Base-by-base conservation (phyloP, 352 stramenopile species). In the Pythium aphanidermatum region DNA sequence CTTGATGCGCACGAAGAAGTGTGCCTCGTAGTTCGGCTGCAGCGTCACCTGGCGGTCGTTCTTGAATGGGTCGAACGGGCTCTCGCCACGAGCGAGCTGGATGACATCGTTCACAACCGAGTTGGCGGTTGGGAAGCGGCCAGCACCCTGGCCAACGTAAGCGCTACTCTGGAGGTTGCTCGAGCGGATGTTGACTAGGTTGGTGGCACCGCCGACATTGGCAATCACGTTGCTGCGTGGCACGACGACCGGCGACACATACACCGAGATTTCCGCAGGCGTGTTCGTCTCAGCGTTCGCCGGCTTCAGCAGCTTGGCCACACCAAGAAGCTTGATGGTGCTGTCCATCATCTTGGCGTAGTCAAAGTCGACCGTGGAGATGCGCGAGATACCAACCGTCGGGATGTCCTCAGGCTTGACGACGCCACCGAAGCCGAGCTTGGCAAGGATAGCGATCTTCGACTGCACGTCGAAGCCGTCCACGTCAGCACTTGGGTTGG, bases 311-410 rank as follows among this genome's bases (percentile, higher is more conserved):
- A 74, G 52, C 58, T 89, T 93, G 34, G 77, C 78, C 28, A 93
- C 77, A 20, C 93, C 95, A 5, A 98, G 59, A 24, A 98, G 64
- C 75, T 98, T 98, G 63, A 98, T 98, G 6, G 92, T 98, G 54
- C 86, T 96, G 44, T 91, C 68, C 76, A 98, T 88, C 60, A 95
- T 83, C 58, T 96, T 95, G 44, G 94, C 95, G 68, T 98, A 98
- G 55, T 95, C 89, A 72, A 98, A 98, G 61, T 98, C 95, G 6
- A 93, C 74, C 0, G 73, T 58, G 6, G 75, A 83, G 50, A 98
- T 83, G 52, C 89, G 67, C 16, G 88, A 95, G 58, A 98, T 98
- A 25, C 95, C 95, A 8, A 78, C 79, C 12, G 87, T 97, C 2
- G 92, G 91, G 51, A 98, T 95, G n/a, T 79, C 60, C 1, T 79